phyloP scores from a whole-genome alignment of 371 early-diverging fungal genomes.

The Dipsacomyces acuminosporus region DNA sequence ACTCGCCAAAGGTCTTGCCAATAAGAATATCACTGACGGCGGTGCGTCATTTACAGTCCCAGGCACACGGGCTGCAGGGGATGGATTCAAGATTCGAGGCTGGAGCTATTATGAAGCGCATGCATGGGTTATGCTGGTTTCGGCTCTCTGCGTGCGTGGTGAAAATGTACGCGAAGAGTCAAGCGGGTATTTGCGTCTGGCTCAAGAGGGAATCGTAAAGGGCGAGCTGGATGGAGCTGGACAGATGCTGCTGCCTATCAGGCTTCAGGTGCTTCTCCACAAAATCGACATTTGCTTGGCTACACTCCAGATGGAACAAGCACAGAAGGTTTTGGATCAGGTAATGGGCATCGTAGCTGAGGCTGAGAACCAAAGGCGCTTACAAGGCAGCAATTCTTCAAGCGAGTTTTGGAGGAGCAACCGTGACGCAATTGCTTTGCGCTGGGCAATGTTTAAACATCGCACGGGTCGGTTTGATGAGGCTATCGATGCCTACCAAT shows the following conservation, averaged over 20 bases:
- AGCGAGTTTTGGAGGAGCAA: constrained; percentile 15
- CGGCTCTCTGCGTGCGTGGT: constrained; percentile 13
- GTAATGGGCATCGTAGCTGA: constrained; percentile 10
- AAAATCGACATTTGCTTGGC: constrained; percentile 21
- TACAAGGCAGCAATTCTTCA: neutral
- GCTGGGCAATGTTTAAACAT: constrained; percentile 42
- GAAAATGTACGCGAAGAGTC: constrained; percentile 17
- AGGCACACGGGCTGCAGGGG: neutral
- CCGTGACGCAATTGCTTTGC: constrained; percentile 27
- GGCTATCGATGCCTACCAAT: constrained; percentile 25
- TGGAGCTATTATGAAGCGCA: constrained; percentile 40
- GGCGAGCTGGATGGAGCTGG: constrained; percentile 23
- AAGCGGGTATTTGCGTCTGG: constrained; percentile 22
- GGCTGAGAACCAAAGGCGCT: neutral
- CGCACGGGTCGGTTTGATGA: constrained; percentile 27
- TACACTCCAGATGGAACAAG: constrained; percentile 17
- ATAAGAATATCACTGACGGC: constrained; percentile 2
- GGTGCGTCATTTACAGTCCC: constrained; percentile 8
- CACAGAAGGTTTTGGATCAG: constrained; percentile 22
- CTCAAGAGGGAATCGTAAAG: constrained; percentile 29
- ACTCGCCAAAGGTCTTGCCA: constrained; percentile 13
- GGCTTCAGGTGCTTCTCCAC: constrained; percentile 28
- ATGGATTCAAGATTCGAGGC: constrained; percentile 7
- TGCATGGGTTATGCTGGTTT: constrained; percentile 39
- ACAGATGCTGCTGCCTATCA: constrained; percentile 11